Evolutionary conservation across 2,329 filamentous ascomycete species (phyloP).

Genomic region (Fusarium coffeatum): DNA sequence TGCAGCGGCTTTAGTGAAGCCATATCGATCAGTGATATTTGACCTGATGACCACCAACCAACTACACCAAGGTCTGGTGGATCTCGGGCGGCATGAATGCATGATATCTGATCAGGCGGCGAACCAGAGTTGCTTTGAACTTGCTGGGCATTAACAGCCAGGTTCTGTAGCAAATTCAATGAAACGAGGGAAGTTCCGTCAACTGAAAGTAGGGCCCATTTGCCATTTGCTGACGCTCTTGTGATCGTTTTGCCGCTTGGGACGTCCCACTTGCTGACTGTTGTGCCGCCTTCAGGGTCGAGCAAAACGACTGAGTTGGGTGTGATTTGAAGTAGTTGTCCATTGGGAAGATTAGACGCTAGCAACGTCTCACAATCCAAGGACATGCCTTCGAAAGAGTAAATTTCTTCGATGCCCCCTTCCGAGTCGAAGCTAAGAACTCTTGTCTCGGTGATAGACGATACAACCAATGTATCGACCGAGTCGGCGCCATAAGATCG

Average conservation of each 20-base stretch:
- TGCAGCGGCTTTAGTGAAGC: slow-evolving; percentile 73
- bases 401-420: slow-evolving; percentile 87
- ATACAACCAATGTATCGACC: slow-evolving; percentile 80
- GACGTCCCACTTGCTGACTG: slow-evolving; percentile 69
- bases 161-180: slow-evolving; percentile 69
- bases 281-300: slow-evolving; percentile 67
- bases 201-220: slow-evolving; percentile 77
- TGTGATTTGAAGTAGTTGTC: slow-evolving; percentile 81
- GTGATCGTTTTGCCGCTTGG: slow-evolving; percentile 71
- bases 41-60: slow-evolving; percentile 88
- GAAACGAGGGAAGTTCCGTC: slow-evolving; percentile 79
- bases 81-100: slow-evolving; percentile 77
- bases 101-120: slow-evolving; percentile 79
- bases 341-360: slow-evolving; percentile 71
- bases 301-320: slow-evolving; percentile 70
- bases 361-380: slow-evolving; percentile 79
- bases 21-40: slow-evolving; percentile 79
- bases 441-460: slow-evolving; percentile 85
- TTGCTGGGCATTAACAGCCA: slow-evolving; percentile 69
- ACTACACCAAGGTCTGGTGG: slow-evolving; percentile 77
- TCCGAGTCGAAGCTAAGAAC: slow-evolving; percentile 79
- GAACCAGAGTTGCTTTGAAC: slow-evolving; percentile 63
- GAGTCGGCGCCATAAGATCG: slow-evolving; percentile 60
- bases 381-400: slow-evolving; percentile 76
- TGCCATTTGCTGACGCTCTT: slow-evolving; percentile 78